A percentile compares a stretch with the other conserved stretches of the same genome.
Evolutionary conservation across 139 green algal species (phyloP).

Genomic region (Bryopsis sp.): DNA sequence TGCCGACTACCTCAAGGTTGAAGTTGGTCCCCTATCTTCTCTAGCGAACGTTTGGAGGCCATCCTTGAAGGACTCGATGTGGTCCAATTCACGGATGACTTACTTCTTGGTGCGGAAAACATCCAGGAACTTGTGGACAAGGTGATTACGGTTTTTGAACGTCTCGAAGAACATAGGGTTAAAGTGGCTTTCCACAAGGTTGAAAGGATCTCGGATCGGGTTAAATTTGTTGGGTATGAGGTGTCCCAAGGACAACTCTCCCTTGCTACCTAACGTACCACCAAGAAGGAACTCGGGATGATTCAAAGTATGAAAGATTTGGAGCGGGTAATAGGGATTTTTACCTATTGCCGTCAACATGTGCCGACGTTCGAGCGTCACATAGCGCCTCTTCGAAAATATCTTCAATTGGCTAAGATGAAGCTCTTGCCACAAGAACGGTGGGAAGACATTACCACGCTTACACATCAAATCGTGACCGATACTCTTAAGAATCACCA

Average conservation of each 20-base stretch:
- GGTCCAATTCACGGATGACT: constrained; percentile 14
- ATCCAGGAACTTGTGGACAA: too few species aligned
- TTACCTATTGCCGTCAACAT: constrained; percentile 1
- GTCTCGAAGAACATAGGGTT: neutral
- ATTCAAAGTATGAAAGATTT: constrained; percentile 5
- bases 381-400: neutral
- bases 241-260: neutral
- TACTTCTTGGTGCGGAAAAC: constrained; percentile 4
- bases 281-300: neutral
- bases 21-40: neutral
- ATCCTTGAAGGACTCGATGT: too few species aligned
- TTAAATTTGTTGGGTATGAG: constrained; percentile 6
- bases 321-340: constrained; percentile 7
- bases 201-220: neutral
- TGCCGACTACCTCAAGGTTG: constrained; percentile 8
- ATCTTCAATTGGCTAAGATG: neutral
- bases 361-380: neutral
- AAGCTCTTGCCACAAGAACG: neutral
- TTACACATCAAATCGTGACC: neutral
- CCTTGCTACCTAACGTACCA: neutral
- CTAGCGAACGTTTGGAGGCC: neutral
- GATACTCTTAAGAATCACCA: neutral
- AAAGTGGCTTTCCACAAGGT: constrained; percentile 11
- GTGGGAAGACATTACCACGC: neutral
- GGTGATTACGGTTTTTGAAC: too few species aligned